These are phyloP conservation scores for Eucalyptus tenuipes DNA, from an alignment of 345 rosid species.

Conservation along the genomic window DNA sequence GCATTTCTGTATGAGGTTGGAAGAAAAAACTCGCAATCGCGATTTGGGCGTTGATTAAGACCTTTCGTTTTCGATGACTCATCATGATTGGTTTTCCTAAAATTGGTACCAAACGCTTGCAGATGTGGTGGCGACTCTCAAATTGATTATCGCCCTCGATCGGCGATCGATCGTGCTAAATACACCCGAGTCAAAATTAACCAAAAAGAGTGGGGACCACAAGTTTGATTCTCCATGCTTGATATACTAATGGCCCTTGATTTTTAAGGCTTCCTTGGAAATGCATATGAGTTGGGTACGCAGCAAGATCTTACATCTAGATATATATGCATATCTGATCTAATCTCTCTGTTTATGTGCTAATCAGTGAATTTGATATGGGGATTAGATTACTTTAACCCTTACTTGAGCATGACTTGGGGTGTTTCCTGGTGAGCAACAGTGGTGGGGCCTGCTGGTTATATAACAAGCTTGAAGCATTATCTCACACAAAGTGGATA, in stretches of 20 bases:
- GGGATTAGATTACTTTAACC: neutral
- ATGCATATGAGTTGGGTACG: neutral
- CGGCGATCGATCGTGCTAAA: neutral
- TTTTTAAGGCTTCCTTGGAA: neutral
- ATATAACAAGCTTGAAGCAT: neutral
- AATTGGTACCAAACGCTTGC: neutral
- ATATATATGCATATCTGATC: neutral
- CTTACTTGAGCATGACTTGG: neutral
- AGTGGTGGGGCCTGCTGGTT: conserved; percentile 12
- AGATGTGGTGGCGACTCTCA: neutral
- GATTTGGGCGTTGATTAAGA: neutral
- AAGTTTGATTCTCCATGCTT: neutral
- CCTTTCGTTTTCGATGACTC: neutral
- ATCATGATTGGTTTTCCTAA: neutral
- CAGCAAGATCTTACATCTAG: neutral
- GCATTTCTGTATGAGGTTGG: neutral
- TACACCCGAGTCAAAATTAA: neutral
- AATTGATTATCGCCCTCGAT: neutral
- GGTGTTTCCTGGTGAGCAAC: conserved; percentile 20
- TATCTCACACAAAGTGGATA: neutral
- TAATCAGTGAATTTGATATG: neutral
- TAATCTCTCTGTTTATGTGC: neutral
- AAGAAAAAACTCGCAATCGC: neutral
- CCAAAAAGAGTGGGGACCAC: neutral
- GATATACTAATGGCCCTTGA: neutral